A percentile compares a stretch with the other conserved stretches of the same genome.
These are phyloP conservation scores for Carex kokanica DNA, from an alignment of 176 grass and related monocot genomes.

Conservation along the genomic window DNA sequence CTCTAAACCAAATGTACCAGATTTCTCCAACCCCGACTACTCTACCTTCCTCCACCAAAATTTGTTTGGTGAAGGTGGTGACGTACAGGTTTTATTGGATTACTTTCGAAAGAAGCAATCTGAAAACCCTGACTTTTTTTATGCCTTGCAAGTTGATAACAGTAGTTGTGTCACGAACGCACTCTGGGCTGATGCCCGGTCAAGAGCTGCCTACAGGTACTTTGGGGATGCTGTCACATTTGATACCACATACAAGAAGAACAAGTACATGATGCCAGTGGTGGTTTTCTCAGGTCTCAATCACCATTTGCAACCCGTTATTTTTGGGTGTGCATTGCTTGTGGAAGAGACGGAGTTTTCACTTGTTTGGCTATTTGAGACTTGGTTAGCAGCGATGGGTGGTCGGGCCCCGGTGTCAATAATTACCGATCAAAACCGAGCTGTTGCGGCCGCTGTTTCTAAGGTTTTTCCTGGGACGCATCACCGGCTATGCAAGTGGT, in stretches of 20 bases:
- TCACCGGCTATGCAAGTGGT: slow-evolving; percentile 89
- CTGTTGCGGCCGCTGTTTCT: slow-evolving; percentile 59
- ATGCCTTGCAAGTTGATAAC: slow-evolving; percentile 81
- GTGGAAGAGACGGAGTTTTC: slow-evolving; percentile 77
- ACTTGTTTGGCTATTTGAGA: slow-evolving; percentile 83
- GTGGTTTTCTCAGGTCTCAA: slow-evolving; percentile 80
- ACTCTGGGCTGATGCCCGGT: slow-evolving; percentile 79
- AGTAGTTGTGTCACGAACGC: slow-evolving; percentile 70
- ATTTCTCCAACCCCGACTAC: slow-evolving; percentile 34
- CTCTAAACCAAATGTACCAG: slow-evolving; percentile 10
- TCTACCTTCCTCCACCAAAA: slow-evolving; percentile 54
- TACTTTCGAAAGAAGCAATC: slow-evolving; percentile 69
- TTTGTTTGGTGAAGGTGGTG: slow-evolving; percentile 57
- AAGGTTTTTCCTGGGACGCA: slow-evolving; percentile 64
- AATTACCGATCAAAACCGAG: slow-evolving; percentile 77
- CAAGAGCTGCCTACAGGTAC: slow-evolving; percentile 51
- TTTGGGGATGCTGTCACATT: slow-evolving; percentile 83
- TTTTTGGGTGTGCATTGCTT: slow-evolving; percentile 82
- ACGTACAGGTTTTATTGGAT: slow-evolving; percentile 61
- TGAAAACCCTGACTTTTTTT: slow-evolving; percentile 60
- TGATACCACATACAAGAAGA: slow-evolving; percentile 87
- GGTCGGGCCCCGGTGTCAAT: slow-evolving; percentile 50
- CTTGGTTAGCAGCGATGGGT: slow-evolving; percentile 80
- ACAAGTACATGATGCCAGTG: slow-evolving; percentile 86
- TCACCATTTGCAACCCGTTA: slow-evolving; percentile 79